phyloP scores from a whole-genome alignment of 2,329 filamentous ascomycete genomes.

The Penicillium sp. region DNA sequence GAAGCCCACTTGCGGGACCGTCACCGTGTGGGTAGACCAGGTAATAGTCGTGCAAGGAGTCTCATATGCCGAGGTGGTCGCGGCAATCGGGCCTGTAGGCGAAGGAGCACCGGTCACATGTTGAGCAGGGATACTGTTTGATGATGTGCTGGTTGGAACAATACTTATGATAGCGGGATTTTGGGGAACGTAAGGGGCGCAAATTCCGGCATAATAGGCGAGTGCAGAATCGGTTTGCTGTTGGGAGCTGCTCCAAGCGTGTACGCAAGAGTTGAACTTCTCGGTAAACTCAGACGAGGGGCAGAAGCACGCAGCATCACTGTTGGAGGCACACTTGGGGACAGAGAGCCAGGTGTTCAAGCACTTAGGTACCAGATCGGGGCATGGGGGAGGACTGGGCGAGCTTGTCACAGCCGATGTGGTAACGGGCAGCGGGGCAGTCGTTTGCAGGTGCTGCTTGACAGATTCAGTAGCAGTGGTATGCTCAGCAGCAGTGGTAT shows the following conservation, averaged over 20 bases:
- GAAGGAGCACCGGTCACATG: neutral
- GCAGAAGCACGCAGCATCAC: slow-evolving; percentile 82
- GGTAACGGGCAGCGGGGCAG: neutral
- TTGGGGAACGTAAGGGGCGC: slow-evolving; percentile 67
- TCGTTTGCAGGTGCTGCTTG: neutral
- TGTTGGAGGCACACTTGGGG: slow-evolving; percentile 76
- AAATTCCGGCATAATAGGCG: slow-evolving; percentile 85
- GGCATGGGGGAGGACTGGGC: slow-evolving; percentile 46
- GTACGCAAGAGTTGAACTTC: slow-evolving; percentile 76
- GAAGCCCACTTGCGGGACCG: slow-evolving; percentile 44
- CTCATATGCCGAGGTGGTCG: slow-evolving; percentile 7
- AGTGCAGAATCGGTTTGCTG: slow-evolving; percentile 68
- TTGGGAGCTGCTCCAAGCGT: slow-evolving; percentile 68
- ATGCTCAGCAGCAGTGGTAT: slow-evolving; percentile 29
- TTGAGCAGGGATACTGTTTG: slow-evolving; percentile 30
- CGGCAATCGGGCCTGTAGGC: slow-evolving; percentile 6
- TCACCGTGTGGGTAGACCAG: slow-evolving; percentile 36
- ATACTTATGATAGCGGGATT: slow-evolving; percentile 69
- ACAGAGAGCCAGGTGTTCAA: slow-evolving; percentile 81
- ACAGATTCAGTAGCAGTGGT: neutral
- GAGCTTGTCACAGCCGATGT: slow-evolving; percentile 3
- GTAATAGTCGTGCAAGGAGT: slow-evolving; percentile 37
- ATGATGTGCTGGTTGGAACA: slow-evolving; percentile 43
- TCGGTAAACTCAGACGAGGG: slow-evolving; percentile 71
- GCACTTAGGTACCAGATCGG: slow-evolving; percentile 76